Base-by-base conservation (phyloP, 129 eudicot species). In the Chrysanthemum seticuspe region DNA sequence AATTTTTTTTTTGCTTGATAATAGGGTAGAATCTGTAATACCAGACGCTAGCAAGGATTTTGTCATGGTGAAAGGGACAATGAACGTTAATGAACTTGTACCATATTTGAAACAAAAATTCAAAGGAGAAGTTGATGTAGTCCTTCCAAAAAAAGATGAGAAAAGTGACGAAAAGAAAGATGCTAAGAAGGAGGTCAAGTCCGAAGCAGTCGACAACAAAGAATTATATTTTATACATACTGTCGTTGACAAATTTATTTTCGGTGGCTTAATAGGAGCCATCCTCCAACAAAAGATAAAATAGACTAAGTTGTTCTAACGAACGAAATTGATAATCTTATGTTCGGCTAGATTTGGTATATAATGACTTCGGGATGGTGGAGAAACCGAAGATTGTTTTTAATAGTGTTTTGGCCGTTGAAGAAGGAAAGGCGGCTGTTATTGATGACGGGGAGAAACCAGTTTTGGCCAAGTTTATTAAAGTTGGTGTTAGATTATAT, bases 31-130 rank as follows among this genome's bases (percentile, higher is more conserved):
- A 34, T 67, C 77, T 0, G 90, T 85, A 4, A 69, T 25, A 13
- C 75, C 76, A 2, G 96, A 91, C 68, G 62, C 73, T 14, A 54
- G 77, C 59, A 91, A 86, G 79, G 97, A 91, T 77, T 29, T 80
- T 72, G 83, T 88, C 48, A 79, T 85, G 25, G 84, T 84, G 18
- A 82, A 79, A 60, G 96, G 97, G 62, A 86, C 90, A 68, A 91
- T 88, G 92, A 60, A 91, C 75, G 84, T 84, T 70, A 88, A 88
- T 61, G 92, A 84, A 61, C 84, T 91, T 12, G 62, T 74, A 2
- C 77, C 87, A 12, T 81, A 78, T 66, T 73, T 91, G 72, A 84
- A 84, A 69, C 79, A 74, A 13, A 91, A 91, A 21, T 36, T 88
- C n/a, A 91, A 83, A 76, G 75, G 84, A 65, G 16, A 53, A 16